Conservation (phyloP, 176 grass and related monocot species). For the Microstegium vimineum region DNA sequence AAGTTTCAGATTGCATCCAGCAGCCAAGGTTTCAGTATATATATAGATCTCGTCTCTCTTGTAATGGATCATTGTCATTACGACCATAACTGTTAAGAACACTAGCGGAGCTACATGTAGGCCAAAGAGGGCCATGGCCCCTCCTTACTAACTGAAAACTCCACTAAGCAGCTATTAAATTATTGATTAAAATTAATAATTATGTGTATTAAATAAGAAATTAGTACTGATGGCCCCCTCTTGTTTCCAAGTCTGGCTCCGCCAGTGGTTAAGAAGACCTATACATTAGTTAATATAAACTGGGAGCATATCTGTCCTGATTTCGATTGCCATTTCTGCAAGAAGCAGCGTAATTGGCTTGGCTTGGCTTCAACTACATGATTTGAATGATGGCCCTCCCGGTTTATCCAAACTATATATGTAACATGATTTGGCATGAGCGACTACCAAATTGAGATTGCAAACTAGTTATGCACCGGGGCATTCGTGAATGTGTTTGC, state of each 20-base stretch:
- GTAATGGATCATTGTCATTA: neutral
- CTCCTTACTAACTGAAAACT: too few relatives aligned
- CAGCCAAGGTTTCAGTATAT: constrained; percentile 11
- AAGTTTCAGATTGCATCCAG: constrained; percentile 31
- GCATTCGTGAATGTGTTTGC: too few relatives aligned
- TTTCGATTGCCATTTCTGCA: neutral
- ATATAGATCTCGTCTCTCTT: constrained; percentile 1
- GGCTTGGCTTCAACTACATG: neutral
- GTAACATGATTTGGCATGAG: neutral
- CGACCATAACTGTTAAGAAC: constrained; percentile 1
- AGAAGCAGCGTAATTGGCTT: constrained; percentile 13
- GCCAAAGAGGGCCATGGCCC: too few relatives aligned
- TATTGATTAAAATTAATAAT: too few relatives aligned
- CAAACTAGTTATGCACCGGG: neutral
- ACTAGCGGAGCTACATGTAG: too few relatives aligned
- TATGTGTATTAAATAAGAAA: too few relatives aligned
- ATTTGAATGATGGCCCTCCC: constrained; percentile 13
- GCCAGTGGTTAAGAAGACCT: neutral
- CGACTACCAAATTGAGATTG: neutral
- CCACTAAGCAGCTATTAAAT: too few relatives aligned
- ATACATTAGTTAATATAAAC: constrained; percentile 1
- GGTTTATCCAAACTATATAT: neutral
- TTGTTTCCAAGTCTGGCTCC: too few relatives aligned
- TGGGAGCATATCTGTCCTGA: neutral
- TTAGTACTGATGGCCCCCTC: too few relatives aligned